A percentile compares a stretch with the other conserved stretches of the same genome.
Evolutionary conservation across 257 asterid species (phyloP).

Genomic region (Solanum paucissectum): DNA sequence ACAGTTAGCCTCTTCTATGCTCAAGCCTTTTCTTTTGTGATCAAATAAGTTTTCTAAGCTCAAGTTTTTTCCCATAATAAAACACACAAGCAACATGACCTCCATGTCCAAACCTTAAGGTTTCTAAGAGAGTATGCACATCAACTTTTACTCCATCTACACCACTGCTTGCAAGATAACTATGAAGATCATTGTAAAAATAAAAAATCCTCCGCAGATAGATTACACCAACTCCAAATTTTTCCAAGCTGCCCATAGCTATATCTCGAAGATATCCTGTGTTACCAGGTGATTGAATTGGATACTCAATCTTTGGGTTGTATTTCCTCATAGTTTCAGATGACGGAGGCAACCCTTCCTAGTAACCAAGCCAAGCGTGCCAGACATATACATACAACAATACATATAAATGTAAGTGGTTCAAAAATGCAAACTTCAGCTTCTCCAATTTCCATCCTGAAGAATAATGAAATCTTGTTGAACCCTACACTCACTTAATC

Average conservation of each 20-base stretch:
- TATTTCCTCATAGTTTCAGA: slow-evolving; percentile 35
- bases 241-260: slow-evolving; percentile 49
- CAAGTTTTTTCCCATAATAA: not conserved
- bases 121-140: slow-evolving; percentile 42
- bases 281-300: slow-evolving; percentile 49
- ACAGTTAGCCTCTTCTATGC: not conserved
- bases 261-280: slow-evolving; percentile 38
- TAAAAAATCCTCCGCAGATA: slow-evolving; percentile 30
- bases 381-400: slow-evolving; percentile 23
- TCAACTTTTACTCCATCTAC: slow-evolving; percentile 77
- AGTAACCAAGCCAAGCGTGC: slow-evolving; percentile 71
- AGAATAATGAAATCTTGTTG: not conserved
- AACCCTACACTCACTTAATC: not conserved
- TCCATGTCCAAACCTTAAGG: not conserved
- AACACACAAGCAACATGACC: not conserved
- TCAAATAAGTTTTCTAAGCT: not conserved
- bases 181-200: slow-evolving; percentile 57
- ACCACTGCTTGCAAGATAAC: slow-evolving; percentile 46
- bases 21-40: not conserved
- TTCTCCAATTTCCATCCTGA: not conserved
- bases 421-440: not conserved
- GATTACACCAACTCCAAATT: slow-evolving; percentile 55
- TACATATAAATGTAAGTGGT: slow-evolving; percentile 8
- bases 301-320: slow-evolving; percentile 47
- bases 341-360: slow-evolving; percentile 44